Evolutionary conservation across 306 rosid genomes (phyloP).

Genomic region (Hippophae gyantsensis): DNA sequence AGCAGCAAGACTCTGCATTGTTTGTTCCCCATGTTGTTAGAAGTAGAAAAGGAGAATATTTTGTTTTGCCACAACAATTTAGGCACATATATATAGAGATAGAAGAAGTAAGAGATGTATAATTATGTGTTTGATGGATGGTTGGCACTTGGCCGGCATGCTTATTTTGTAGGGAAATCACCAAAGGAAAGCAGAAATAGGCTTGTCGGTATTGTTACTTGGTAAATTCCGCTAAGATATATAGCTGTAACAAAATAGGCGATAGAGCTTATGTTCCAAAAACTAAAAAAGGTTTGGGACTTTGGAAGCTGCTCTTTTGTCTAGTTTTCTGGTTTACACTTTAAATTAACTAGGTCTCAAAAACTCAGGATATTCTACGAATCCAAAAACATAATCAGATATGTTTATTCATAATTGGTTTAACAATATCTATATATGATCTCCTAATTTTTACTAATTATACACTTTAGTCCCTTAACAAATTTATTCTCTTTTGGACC

Average conservation of each 20-base stretch:
- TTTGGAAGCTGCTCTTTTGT: background rate
- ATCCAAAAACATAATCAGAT: too few species aligned
- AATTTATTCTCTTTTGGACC: too few species aligned
- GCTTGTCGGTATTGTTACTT: background rate
- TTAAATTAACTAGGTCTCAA: too few species aligned
- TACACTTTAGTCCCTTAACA: too few species aligned
- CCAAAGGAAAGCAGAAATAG: background rate
- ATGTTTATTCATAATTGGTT: too few species aligned
- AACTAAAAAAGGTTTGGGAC: background rate
- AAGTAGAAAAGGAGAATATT: background rate
- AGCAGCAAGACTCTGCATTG: constrained; percentile 7
- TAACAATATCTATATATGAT: too few species aligned
- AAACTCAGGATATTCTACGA: too few species aligned
- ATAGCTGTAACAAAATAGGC: constrained; percentile 3
- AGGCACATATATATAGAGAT: constrained; percentile 12
- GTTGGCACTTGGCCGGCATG: background rate
- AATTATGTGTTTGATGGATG: background rate
- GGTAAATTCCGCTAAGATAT: constrained; percentile 1
- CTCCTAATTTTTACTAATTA: too few species aligned
- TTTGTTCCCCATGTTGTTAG: constrained; percentile 26
- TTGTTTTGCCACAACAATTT: background rate
- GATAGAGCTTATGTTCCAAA: constrained; percentile 9
- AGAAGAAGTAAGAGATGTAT: background rate
- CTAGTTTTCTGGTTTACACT: background rate
- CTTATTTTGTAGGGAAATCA: background rate